These are phyloP conservation scores for Carex pumila DNA, from an alignment of 176 grass and related monocot genomes.

Conservation along the genomic window DNA sequence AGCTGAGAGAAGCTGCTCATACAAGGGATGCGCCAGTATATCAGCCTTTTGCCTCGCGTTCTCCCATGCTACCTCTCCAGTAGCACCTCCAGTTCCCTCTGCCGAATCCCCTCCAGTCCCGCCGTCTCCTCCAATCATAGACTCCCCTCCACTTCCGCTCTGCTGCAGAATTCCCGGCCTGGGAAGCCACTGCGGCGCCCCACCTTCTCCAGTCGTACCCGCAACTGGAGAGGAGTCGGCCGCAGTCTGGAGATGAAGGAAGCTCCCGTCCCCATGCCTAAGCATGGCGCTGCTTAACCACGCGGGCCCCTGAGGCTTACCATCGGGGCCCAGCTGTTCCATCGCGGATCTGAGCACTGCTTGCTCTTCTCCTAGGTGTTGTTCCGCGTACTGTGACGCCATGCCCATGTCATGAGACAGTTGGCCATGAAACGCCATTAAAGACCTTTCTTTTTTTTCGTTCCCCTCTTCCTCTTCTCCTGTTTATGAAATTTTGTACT, in stretches of 20 bases:
- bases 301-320: slow-evolving; percentile 30
- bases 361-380: slow-evolving; percentile 20
- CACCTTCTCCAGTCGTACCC: slow-evolving; percentile 1
- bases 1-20: slow-evolving; percentile 56
- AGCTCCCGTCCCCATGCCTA: slow-evolving; percentile 62
- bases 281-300: slow-evolving; percentile 54
- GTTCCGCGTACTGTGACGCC: slow-evolving; percentile 29
- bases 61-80: slow-evolving; percentile 27
- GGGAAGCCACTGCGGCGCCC: slow-evolving; percentile 25
- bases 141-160: slow-evolving; percentile 17
- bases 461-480: not conserved
- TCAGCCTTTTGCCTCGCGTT: slow-evolving; percentile 41
- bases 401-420: slow-evolving; percentile 51
- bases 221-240: slow-evolving; percentile 40
- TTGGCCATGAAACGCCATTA: slow-evolving; percentile 55
- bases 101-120: not conserved
- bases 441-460: no score
- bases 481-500: slow-evolving; percentile 14
- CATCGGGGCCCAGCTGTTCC: slow-evolving; percentile 4
- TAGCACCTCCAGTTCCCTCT: not conserved
- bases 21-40: slow-evolving; percentile 53
- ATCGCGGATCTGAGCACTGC: slow-evolving; percentile 19
- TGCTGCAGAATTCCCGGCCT: slow-evolving; percentile 7
- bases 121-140: slow-evolving; percentile 8
- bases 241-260: slow-evolving; percentile 64